phyloP scores from a whole-genome alignment of 2,329 filamentous ascomycete genomes.

The Aspergillus fischeri region DNA sequence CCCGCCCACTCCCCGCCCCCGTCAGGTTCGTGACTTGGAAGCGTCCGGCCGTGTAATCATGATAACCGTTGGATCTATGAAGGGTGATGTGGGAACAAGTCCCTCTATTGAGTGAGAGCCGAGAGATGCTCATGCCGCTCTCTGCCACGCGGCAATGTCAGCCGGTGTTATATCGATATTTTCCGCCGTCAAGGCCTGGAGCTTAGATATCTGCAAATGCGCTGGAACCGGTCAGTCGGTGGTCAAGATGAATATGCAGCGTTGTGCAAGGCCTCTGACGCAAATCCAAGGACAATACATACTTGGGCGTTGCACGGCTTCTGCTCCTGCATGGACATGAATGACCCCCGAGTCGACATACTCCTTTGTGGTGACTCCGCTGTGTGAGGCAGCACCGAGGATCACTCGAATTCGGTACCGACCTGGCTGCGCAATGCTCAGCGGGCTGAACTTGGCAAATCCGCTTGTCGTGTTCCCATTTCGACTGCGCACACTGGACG shows the following conservation, averaged over 20 bases:
- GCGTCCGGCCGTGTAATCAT: not conserved
- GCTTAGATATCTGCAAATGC: constrained; percentile 19
- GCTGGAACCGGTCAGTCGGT: constrained; percentile 21
- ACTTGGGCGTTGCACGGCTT: constrained; percentile 27
- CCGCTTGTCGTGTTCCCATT: constrained; percentile 26
- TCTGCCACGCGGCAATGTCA: constrained; percentile 31
- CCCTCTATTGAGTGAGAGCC: not conserved
- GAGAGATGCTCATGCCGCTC: constrained; percentile 2
- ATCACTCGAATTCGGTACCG: constrained; percentile 30
- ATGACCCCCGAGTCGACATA: constrained; percentile 29
- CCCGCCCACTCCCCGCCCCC: no score
- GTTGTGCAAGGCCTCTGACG: not conserved
- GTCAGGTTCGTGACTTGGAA: not conserved
- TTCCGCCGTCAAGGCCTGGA: constrained; percentile 25
- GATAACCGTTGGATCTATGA: not conserved
- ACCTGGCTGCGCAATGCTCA: constrained; percentile 26
- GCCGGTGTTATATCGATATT: constrained; percentile 29
- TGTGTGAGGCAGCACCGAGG: constrained; percentile 24
- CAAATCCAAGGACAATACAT: constrained; percentile 11
- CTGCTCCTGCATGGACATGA: constrained; percentile 24
- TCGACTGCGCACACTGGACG: constrained; percentile 31
- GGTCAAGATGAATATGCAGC: not conserved
- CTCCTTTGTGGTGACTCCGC: constrained; percentile 26
- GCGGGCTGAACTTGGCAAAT: constrained; percentile 25
- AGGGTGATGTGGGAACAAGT: not conserved